phyloP scores from a whole-genome alignment of 1,284 basidiomycete genomes.

The Ustilago shanxiensis region DNA sequence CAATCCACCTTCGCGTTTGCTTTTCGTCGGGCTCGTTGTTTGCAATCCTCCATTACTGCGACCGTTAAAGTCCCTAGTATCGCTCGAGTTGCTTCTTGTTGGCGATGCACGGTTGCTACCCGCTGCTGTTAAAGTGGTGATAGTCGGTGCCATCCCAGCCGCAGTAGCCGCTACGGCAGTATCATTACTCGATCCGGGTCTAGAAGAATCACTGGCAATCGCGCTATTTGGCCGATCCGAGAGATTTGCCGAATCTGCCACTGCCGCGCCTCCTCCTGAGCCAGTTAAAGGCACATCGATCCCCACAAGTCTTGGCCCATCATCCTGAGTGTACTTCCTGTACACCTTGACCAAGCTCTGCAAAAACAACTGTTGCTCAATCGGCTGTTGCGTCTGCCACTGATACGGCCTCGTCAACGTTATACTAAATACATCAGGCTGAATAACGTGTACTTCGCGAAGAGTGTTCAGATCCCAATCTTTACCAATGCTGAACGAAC shows the following conservation, averaged over 20 bases:
- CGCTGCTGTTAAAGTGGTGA: constrained; percentile 12
- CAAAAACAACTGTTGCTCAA: constrained; percentile 63
- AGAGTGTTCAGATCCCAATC: constrained; percentile 91
- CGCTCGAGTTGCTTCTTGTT: constrained; percentile 11
- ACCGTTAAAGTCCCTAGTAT: constrained; percentile 1
- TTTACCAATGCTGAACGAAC: constrained; percentile 96
- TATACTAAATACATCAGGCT: constrained; percentile 62
- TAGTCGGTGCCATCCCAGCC: constrained; percentile 5
- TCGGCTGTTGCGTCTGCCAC: constrained; percentile 64
- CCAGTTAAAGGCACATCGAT: constrained; percentile 42
- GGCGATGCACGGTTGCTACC: neutral
- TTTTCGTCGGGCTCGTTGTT: constrained; percentile 29
- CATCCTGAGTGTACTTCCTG: constrained; percentile 59
- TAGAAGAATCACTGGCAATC: constrained; percentile 26
- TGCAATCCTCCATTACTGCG: constrained; percentile 12
- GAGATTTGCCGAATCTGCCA: constrained; percentile 35
- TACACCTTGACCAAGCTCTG: constrained; percentile 60
- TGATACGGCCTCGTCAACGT: constrained; percentile 62
- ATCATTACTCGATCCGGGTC: constrained; percentile 22
- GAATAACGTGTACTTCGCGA: constrained; percentile 79
- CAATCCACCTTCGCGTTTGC: constrained; percentile 26
- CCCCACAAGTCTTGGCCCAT: constrained; percentile 49
- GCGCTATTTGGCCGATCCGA: constrained; percentile 29
- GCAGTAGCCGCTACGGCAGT: constrained; percentile 14
- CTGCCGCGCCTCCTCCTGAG: constrained; percentile 13